Evolutionary conservation across 2,329 filamentous ascomycete species (phyloP).

Genomic region (Bisporella sp.): DNA sequence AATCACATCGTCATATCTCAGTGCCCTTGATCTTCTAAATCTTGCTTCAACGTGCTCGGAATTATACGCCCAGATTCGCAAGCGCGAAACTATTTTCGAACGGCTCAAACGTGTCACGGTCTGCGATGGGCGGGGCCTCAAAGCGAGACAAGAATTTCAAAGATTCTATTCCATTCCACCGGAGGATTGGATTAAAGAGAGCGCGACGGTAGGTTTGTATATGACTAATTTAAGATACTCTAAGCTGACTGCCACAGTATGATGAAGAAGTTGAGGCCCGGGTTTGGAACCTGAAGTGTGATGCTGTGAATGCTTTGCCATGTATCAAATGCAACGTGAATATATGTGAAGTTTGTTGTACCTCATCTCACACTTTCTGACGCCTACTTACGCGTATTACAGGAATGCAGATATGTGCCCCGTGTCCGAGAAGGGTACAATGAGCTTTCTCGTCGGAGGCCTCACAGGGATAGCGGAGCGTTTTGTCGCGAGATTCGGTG

Average conservation of each 20-base stretch:
- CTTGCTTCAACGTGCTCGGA: conserved; percentile 5
- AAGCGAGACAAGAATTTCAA: conserved; percentile 6
- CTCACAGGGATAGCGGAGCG: not conserved
- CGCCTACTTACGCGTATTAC: not conserved
- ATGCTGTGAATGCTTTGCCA: conserved; percentile 6
- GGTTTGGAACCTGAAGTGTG: conserved; percentile 12
- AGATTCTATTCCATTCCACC: conserved; percentile 1
- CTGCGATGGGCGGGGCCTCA: conserved; percentile 8
- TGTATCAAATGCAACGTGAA: conserved; percentile 9
- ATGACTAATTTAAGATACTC: too few species aligned
- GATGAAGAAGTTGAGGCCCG: conserved; percentile 12
- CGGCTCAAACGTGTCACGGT: conserved; percentile 5
- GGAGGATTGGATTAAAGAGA: not conserved
- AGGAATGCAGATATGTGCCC: conserved; percentile 11
- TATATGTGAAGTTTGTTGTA: conserved; percentile 8
- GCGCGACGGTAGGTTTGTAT: not conserved
- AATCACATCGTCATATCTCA: conserved; percentile 3
- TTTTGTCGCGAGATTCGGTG: conserved; percentile 3
- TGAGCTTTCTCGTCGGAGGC: conserved; percentile 3
- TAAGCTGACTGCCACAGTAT: not conserved
- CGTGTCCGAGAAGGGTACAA: conserved; percentile 3
- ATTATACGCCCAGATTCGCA: conserved; percentile 3
- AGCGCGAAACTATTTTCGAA: conserved; percentile 3
- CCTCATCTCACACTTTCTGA: not conserved
- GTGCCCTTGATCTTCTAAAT: conserved; percentile 6